These are phyloP conservation scores for Penicillium vulpinum DNA, from an alignment of 2,329 filamentous ascomycete genomes.

Conservation along the genomic window DNA sequence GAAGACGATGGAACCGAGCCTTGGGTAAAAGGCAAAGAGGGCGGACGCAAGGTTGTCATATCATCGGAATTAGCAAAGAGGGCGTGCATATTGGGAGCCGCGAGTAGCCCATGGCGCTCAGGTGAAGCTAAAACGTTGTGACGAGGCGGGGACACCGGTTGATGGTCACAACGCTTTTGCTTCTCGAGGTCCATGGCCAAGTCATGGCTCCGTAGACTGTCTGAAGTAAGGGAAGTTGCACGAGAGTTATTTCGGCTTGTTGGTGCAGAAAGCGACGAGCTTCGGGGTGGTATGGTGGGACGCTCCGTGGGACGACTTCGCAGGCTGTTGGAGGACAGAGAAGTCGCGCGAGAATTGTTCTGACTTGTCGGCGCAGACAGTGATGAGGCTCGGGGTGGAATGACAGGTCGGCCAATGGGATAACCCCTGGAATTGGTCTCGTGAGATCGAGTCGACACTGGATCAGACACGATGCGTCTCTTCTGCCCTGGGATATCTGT, in stretches of 20 bases:
- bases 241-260: conserved; percentile 48
- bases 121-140: conserved; percentile 21
- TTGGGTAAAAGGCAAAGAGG: conserved; percentile 51
- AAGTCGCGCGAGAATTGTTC: conserved; percentile 46
- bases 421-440: conserved; percentile 32
- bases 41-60: conserved; percentile 46
- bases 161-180: conserved; percentile 21
- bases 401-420: conserved; percentile 29
- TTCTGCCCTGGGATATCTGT: conserved; percentile 35
- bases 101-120: conserved; percentile 17
- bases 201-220: conserved; percentile 40
- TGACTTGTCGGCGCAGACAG: conserved; percentile 50
- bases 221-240: conserved; percentile 47
- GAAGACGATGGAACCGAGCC: conserved; percentile 51
- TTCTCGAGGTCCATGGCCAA: conserved; percentile 30
- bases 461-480: conserved; percentile 45
- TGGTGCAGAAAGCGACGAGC: conserved; percentile 50
- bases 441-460: conserved; percentile 28
- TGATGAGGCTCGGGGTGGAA: conserved; percentile 47
- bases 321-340: conserved; percentile 46
- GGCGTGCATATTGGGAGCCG: conserved; percentile 38
- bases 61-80: conserved; percentile 41
- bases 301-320: conserved; percentile 31
- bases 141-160: conserved; percentile 23
- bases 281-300: conserved; percentile 42